A percentile compares a stretch with the other conserved stretches of the same genome.
Evolutionary conservation across 1,139 yeast species (phyloP).

Genomic region (Hanseniaspora sp.): DNA sequence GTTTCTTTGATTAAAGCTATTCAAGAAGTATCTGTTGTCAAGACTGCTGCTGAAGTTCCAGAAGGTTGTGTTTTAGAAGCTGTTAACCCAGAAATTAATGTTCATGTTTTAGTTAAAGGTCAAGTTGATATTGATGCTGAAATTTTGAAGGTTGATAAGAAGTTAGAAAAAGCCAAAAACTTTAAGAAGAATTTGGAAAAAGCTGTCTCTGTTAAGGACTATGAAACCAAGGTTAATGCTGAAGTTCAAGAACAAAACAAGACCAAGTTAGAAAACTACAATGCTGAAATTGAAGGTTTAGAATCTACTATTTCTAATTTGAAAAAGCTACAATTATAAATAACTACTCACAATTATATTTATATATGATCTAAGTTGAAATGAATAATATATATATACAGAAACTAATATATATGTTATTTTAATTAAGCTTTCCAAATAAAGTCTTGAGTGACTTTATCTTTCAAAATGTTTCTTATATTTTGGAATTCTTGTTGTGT

Average conservation of each 20-base stretch:
- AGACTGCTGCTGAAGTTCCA: slow-evolving; percentile 49
- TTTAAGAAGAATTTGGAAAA: slow-evolving; percentile 44
- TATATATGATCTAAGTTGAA: neutral
- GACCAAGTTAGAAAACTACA: slow-evolving; percentile 55
- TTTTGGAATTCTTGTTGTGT: slow-evolving; percentile 28
- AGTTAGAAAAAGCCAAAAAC: slow-evolving; percentile 47
- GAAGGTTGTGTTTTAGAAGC: slow-evolving; percentile 82
- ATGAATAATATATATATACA: neutral
- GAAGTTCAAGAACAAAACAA: slow-evolving; percentile 70
- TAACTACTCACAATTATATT: neutral
- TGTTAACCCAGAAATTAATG: slow-evolving; percentile 69
- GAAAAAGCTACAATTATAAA: slow-evolving; percentile 56
- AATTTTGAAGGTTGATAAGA: slow-evolving; percentile 69
- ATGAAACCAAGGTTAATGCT: slow-evolving; percentile 71
- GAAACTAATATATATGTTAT: neutral
- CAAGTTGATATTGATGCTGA: slow-evolving; percentile 88
- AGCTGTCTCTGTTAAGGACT: slow-evolving; percentile 63
- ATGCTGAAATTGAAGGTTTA: slow-evolving; percentile 81
- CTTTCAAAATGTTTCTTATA: slow-evolving; percentile 39
- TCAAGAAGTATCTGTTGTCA: slow-evolving; percentile 54
- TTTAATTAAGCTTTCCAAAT: slow-evolving; percentile 8
- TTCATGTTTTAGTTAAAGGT: slow-evolving; percentile 85
- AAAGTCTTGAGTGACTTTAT: slow-evolving; percentile 39
- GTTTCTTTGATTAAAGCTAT: slow-evolving; percentile 88
- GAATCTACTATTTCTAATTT: slow-evolving; percentile 66